phyloP scores from a whole-genome alignment of 2,329 filamentous ascomycete genomes.

The Penicillium sp. region DNA sequence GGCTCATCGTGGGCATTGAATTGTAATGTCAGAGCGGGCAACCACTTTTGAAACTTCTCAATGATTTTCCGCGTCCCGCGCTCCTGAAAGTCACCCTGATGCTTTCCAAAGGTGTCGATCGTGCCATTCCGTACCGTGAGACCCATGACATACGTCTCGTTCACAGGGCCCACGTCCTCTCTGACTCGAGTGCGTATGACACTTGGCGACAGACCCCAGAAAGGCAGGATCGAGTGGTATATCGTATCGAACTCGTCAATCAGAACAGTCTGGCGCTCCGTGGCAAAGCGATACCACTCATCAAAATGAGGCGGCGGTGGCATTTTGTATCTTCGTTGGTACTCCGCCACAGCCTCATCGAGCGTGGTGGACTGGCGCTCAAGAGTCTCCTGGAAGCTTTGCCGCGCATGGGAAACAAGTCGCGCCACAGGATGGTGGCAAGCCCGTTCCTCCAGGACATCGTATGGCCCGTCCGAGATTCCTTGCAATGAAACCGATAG shows the following conservation, averaged over 20 bases:
- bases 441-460: background rate
- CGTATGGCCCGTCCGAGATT: background rate
- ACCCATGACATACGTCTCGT: background rate
- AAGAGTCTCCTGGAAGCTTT: background rate
- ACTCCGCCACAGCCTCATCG: background rate
- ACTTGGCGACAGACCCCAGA: background rate
- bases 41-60: background rate
- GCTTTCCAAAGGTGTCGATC: background rate
- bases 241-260: background rate
- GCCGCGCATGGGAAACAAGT: background rate
- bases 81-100: background rate
- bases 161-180: background rate
- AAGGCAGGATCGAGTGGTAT: background rate
- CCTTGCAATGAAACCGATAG: too few species aligned
- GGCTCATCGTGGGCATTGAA: background rate
- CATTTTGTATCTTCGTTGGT: background rate
- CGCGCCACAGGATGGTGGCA: background rate
- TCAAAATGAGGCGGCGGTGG: background rate
- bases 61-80: background rate
- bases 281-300: background rate
- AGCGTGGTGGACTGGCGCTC: background rate
- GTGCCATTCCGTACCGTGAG: background rate
- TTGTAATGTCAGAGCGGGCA: background rate
- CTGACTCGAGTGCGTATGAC: background rate
- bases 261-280: background rate